These are phyloP conservation scores for Dioscorea alata DNA, from an alignment of 106 monocot genomes.

Conservation along the genomic window DNA sequence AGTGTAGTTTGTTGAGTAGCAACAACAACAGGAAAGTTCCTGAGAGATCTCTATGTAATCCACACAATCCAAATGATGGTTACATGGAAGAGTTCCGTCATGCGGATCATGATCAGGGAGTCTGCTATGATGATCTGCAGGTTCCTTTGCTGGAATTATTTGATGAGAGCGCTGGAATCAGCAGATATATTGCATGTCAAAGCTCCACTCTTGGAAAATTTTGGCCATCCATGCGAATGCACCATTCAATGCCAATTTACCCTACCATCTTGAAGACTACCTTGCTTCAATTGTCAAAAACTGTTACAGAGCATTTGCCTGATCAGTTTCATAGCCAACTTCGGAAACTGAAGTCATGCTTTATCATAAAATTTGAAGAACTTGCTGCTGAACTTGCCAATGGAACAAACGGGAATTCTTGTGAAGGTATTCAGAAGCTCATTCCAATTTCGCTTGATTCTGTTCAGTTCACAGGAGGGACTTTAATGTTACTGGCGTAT, in stretches of 20 bases:
- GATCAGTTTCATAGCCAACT: slow-evolving; percentile 27
- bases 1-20: background rate
- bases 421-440: slow-evolving; percentile 38
- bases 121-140: background rate
- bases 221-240: slow-evolving; percentile 21
- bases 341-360: slow-evolving; percentile 39
- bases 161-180: slow-evolving; percentile 11
- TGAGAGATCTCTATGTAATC: background rate
- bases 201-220: slow-evolving; percentile 15
- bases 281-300: slow-evolving; percentile 8
- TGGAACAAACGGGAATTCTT: slow-evolving; percentile 26
- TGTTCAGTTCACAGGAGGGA: slow-evolving; percentile 82
- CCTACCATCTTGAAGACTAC: slow-evolving; percentile 13
- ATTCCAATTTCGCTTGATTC: slow-evolving; percentile 80
- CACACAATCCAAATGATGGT: slow-evolving; percentile 3
- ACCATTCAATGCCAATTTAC: slow-evolving; percentile 16
- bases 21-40: slow-evolving; percentile 2
- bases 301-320: slow-evolving; percentile 15
- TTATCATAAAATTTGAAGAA: slow-evolving; percentile 41
- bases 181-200: background rate
- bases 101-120: background rate
- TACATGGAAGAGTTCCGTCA: slow-evolving; percentile 1
- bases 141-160: slow-evolving; percentile 3
- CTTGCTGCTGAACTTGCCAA: slow-evolving; percentile 55
- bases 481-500: slow-evolving; percentile 82